These are phyloP conservation scores for Vicia sativa DNA, from an alignment of 306 rosid genomes.

Conservation along the genomic window DNA sequence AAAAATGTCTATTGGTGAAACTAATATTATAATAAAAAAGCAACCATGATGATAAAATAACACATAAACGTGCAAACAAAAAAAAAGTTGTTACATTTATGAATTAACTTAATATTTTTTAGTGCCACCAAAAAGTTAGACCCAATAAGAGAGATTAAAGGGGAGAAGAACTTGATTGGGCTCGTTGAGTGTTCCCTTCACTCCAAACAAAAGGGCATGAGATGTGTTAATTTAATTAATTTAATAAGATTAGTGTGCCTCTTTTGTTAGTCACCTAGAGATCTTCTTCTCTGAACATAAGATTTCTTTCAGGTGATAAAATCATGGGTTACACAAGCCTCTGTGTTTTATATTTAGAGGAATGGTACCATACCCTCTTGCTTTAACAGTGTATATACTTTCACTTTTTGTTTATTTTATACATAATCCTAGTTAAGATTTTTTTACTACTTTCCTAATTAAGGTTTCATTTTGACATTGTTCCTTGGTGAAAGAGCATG, in stretches of 20 bases:
- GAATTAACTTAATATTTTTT: slow-evolving; percentile 35
- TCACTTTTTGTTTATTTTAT: slow-evolving; percentile 28
- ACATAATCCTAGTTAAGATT: neutral
- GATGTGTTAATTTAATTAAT: slow-evolving; percentile 39
- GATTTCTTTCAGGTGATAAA: slow-evolving; percentile 74
- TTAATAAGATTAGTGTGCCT: slow-evolving; percentile 35
- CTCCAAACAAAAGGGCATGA: slow-evolving; percentile 79
- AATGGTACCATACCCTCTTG: slow-evolving; percentile 40
- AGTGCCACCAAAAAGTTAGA: slow-evolving; percentile 71
- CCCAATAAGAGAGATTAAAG: slow-evolving; percentile 57
- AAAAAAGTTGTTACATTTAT: slow-evolving; percentile 34
- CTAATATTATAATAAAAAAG: slow-evolving; percentile 37
- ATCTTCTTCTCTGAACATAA: slow-evolving; percentile 71
- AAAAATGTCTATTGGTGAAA: slow-evolving; percentile 18
- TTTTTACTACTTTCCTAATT: neutral
- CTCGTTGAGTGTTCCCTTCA: slow-evolving; percentile 88
- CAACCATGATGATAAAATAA: slow-evolving; percentile 71
- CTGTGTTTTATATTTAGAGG: slow-evolving; percentile 32
- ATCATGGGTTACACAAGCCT: slow-evolving; percentile 61
- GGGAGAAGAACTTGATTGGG: slow-evolving; percentile 47
- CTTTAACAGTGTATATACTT: slow-evolving; percentile 16
- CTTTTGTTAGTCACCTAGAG: slow-evolving; percentile 45
- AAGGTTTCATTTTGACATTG: slow-evolving; percentile 38
- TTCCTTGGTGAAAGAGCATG: neutral
- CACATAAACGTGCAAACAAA: slow-evolving; percentile 60